Conservation (phyloP, 2,329 filamentous ascomycete genomes). For the Alternaria novae-zelandiae region DNA sequence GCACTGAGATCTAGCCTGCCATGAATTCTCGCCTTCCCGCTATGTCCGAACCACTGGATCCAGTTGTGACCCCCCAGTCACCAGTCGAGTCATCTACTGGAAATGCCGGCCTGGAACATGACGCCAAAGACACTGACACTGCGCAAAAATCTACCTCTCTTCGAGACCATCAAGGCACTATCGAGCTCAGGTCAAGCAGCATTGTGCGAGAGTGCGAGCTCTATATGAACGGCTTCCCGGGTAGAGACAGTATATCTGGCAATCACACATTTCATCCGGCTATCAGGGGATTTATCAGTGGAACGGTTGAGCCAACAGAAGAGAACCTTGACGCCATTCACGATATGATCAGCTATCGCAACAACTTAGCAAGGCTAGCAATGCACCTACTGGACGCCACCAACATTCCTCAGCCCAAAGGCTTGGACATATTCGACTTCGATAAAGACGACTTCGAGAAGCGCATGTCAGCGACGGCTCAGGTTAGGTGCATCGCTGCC, state of each 20-base stretch:
- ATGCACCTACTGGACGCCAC: background rate
- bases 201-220: background rate
- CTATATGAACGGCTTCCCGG: background rate
- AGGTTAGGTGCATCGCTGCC: background rate
- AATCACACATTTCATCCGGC: background rate
- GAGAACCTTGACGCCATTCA: background rate
- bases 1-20: background rate
- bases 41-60: background rate
- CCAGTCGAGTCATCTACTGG: background rate
- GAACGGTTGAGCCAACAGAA: background rate
- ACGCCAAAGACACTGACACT: background rate
- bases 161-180: background rate
- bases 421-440: background rate
- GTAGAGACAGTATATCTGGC: background rate
- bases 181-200: background rate
- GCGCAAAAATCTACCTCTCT: background rate
- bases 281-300: background rate
- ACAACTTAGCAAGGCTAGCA: background rate
- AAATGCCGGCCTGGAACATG: background rate
- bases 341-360: background rate
- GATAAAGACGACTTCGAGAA: background rate
- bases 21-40: background rate
- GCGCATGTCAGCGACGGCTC: background rate
- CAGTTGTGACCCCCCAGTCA: background rate
- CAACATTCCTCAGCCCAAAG: background rate